phyloP scores from a whole-genome alignment of 108 stramenopile species.

The Schizochytrium sp. region DNA sequence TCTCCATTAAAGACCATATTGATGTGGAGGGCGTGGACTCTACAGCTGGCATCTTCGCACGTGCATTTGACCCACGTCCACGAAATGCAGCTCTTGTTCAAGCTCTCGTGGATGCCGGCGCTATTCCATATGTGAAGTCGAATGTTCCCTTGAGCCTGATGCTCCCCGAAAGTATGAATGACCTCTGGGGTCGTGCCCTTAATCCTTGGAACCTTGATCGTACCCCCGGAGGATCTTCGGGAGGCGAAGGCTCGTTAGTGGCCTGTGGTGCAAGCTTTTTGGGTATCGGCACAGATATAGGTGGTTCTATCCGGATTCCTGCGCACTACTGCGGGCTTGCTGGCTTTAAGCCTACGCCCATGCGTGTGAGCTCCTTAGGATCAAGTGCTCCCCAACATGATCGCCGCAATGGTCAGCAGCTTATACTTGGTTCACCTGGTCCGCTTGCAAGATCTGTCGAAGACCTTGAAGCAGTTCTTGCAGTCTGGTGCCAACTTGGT shows the following conservation, averaged over 20 bases:
- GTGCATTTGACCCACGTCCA: constrained; percentile 15
- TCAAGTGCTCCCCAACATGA: constrained; percentile 5
- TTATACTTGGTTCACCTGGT: constrained; percentile 10
- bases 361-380: constrained; percentile 50
- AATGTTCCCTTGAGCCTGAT: constrained; percentile 74
- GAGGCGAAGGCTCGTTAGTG: constrained; percentile 73
- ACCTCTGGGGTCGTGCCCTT: constrained; percentile 66
- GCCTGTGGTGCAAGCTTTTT: constrained; percentile 64
- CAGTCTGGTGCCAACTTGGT: neutral
- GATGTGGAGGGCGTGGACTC: constrained; percentile 64
- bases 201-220: constrained; percentile 72
- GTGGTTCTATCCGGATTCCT: constrained; percentile 73
- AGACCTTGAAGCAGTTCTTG: constrained; percentile 54
- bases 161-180: constrained; percentile 72
- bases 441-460: constrained; percentile 54
- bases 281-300: constrained; percentile 73
- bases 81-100: constrained; percentile 72
- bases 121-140: constrained; percentile 70
- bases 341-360: constrained; percentile 73
- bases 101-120: constrained; percentile 70
- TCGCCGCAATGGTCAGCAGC: constrained; percentile 25
- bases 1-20: constrained; percentile 72
- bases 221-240: constrained; percentile 72
- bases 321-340: constrained; percentile 70
- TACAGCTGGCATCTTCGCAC: constrained; percentile 40